Evolutionary conservation across 1,284 basidiomycete genomes (phyloP).

Genomic region (Tranzscheliella williamsii): DNA sequence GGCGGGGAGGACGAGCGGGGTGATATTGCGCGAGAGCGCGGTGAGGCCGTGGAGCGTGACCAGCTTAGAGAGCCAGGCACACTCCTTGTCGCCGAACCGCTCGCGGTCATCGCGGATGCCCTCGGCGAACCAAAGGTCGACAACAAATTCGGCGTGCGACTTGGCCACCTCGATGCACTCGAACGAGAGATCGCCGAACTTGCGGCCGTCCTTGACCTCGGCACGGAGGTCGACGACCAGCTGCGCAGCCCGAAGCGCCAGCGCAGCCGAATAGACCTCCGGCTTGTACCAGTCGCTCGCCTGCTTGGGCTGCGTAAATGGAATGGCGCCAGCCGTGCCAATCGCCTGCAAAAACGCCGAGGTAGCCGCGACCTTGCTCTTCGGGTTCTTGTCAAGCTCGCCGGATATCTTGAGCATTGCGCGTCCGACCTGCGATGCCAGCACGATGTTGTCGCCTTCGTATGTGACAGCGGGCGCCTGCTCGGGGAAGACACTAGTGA

Average conservation of each 20-base stretch:
- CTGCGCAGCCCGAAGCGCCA: slow-evolving; percentile 46
- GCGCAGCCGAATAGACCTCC: slow-evolving; percentile 39
- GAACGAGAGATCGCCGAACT: slow-evolving; percentile 45
- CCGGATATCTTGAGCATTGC: slow-evolving; percentile 53
- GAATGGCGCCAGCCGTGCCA: slow-evolving; percentile 18
- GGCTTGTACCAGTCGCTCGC: slow-evolving; percentile 45
- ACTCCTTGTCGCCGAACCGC: slow-evolving; percentile 23
- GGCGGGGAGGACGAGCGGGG: slow-evolving; percentile 67
- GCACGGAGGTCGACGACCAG: slow-evolving; percentile 47
- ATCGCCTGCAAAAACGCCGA: slow-evolving; percentile 45
- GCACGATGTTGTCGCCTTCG: slow-evolving; percentile 59
- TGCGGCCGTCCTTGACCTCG: slow-evolving; percentile 38
- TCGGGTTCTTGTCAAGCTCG: slow-evolving; percentile 35
- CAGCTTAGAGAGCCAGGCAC: slow-evolving; percentile 43
- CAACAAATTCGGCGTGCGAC: slow-evolving; percentile 49
- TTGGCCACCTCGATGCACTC: slow-evolving; percentile 55
- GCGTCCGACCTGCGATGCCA: slow-evolving; percentile 50
- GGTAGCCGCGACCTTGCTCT: slow-evolving; percentile 37
- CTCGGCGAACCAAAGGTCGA: slow-evolving; percentile 54
- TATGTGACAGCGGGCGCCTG: slow-evolving; percentile 58
- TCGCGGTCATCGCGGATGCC: slow-evolving; percentile 36
- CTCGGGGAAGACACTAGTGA: slow-evolving; percentile 50
- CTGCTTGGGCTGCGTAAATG: slow-evolving; percentile 30
- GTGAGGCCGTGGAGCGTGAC: slow-evolving; percentile 45
- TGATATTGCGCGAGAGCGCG: slow-evolving; percentile 46